These are phyloP conservation scores for Terfezia boudieri DNA, from an alignment of 495 filamentous ascomycete species.

Conservation along the genomic window DNA sequence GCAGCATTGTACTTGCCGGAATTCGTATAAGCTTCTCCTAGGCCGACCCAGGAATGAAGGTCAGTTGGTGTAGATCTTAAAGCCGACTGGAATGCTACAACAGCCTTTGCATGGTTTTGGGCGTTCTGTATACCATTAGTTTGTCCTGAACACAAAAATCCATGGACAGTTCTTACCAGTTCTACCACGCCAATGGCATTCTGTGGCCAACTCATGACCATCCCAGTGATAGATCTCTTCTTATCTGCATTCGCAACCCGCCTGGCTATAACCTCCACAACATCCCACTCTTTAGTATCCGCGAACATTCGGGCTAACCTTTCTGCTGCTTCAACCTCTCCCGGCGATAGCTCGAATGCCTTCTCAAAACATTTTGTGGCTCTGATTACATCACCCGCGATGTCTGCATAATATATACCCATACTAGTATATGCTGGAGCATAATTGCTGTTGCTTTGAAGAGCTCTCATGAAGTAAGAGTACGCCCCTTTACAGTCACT, in stretches of 20 bases:
- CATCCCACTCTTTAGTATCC: constrained; percentile 79
- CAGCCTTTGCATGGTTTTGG: constrained; percentile 68
- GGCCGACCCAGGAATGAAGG: constrained; percentile 86
- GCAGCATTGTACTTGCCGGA: constrained; percentile 82
- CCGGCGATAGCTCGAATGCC: constrained; percentile 77
- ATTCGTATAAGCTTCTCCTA: constrained; percentile 89
- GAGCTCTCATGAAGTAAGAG: constrained; percentile 54
- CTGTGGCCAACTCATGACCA: constrained; percentile 84
- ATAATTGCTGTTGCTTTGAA: constrained; percentile 72
- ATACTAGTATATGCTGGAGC: constrained; percentile 85
- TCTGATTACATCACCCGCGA: constrained; percentile 61
- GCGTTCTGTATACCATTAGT: constrained; percentile 48
- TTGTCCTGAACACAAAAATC: constrained; percentile 43
- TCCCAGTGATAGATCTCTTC: constrained; percentile 67
- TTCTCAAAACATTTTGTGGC: constrained; percentile 87
- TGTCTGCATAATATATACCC: constrained; percentile 87
- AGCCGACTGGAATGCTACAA: constrained; percentile 81
- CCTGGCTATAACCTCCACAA: constrained; percentile 78
- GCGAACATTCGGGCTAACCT: constrained; percentile 67
- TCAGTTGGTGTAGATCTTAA: constrained; percentile 59
- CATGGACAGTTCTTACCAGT: constrained; percentile 18
- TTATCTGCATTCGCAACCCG: constrained; percentile 84
- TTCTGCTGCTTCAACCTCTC: constrained; percentile 73
- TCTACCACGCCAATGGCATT: constrained; percentile 93
- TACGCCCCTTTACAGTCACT: constrained; percentile 64